Base-by-base conservation (phyloP, 2,329 filamentous ascomycete genomes). In the Claviceps purpurea region DNA sequence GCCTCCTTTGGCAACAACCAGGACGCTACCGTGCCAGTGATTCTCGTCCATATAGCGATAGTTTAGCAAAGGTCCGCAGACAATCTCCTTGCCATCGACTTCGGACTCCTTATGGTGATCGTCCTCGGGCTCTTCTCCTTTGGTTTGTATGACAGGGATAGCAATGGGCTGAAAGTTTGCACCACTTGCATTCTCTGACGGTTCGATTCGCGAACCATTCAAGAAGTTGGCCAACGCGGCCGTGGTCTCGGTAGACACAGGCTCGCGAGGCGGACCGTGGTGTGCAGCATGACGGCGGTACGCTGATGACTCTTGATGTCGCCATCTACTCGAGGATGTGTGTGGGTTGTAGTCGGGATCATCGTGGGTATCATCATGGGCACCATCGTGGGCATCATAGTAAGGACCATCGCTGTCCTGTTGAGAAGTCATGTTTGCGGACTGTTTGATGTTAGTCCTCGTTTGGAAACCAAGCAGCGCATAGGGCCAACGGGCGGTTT, bases 1-100 rank as follows among this genome's bases (percentile, higher is more conserved):
- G 24, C 85, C 85, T 4, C 89, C 85, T 50, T 77, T 82, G 16
- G 84, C 86, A 50, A 96, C 89, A 49, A 96, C 72, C 60, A 96
- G 71, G 7, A 95, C 86, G 65, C 89, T 95, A 53, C 91, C 90
- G 60, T 87, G 74, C 90, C 91, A 97, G 42, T 69, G 70, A 30
- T 75, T 76, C 60, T 84, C 79, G 57, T 84, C 80, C 79, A 85
- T 89, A 61, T 79, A 78, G 57, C 84, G 76, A 66, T 89, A 91
- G 68, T 91, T 91, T 56, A 91, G 69, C 57, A 91, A 70, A 20
- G 87, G 87, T 0, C 87, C 87, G 59, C 79, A 84, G 14, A 85
- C 72, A 30, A 89, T 75, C 55, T 86, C 79, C 61, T 71, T 75
- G 46, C 74, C 56, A 11, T 54, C 49, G 5, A 52, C 40, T 7